A percentile compares a stretch with the other conserved stretches of the same genome.
Evolutionary conservation across 2,329 filamentous ascomycete species (phyloP).

Genomic region (Graphilbum fragrans): DNA sequence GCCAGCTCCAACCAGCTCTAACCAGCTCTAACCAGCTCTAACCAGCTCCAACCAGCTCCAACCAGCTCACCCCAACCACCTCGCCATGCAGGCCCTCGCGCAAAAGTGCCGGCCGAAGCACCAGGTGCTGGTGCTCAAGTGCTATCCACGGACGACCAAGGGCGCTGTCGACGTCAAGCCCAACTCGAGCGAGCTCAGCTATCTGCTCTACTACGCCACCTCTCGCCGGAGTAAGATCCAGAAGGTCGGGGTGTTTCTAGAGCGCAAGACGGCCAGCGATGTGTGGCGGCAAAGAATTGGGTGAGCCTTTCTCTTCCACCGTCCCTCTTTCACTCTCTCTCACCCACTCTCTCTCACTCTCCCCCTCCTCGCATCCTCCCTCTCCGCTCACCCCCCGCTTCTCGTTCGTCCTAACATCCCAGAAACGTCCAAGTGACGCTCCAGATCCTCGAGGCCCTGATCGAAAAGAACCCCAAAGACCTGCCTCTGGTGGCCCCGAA

Average conservation of each 20-base stretch:
- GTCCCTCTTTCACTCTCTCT: background rate
- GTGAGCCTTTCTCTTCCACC: constrained; percentile 29
- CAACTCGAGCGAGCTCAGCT: constrained; percentile 92
- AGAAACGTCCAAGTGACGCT: constrained; percentile 93
- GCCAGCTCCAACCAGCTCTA: no score
- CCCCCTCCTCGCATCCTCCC: background rate
- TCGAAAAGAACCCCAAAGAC: constrained; percentile 86
- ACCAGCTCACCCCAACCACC: background rate
- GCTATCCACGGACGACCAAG: constrained; percentile 88
- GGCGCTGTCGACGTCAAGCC: constrained; percentile 86
- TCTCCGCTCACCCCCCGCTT: background rate
- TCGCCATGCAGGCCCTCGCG: constrained; percentile 50
- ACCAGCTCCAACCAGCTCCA: no score
- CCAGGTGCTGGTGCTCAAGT: constrained; percentile 90
- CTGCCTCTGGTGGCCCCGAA: constrained; percentile 78
- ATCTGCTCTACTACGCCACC: constrained; percentile 91
- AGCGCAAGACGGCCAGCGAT: constrained; percentile 86
- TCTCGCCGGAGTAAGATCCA: constrained; percentile 90
- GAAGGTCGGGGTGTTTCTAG: constrained; percentile 88
- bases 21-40: no score
- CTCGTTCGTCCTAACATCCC: background rate
- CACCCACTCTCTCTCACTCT: background rate
- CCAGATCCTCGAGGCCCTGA: constrained; percentile 79
- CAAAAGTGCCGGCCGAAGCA: constrained; percentile 80
- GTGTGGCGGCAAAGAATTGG: constrained; percentile 82